Evolutionary conservation across 2,329 filamentous ascomycete genomes (phyloP).

Genomic region (Gnomoniopsis smithogilvyi): DNA sequence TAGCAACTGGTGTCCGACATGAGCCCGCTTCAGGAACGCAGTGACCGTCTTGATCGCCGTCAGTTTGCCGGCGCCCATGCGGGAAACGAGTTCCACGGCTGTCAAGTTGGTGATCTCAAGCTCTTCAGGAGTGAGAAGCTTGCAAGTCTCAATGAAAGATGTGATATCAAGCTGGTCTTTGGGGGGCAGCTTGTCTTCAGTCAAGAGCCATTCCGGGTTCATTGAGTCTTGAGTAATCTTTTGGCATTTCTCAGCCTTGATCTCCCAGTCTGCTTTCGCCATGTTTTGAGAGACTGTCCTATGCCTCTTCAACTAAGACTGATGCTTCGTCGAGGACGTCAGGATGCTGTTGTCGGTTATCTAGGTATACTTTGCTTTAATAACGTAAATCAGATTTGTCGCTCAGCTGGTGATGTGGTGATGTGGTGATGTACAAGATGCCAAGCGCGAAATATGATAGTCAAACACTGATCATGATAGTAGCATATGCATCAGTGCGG

Average conservation of each 20-base stretch:
- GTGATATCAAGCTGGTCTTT: background rate
- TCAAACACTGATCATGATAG: too few species aligned
- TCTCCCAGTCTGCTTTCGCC: background rate
- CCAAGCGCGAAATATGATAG: too few species aligned
- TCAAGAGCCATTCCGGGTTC: background rate
- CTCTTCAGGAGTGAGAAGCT: background rate
- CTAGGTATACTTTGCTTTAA: too few species aligned
- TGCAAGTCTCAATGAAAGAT: background rate
- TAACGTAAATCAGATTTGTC: too few species aligned
- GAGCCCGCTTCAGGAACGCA: background rate
- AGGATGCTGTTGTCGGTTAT: too few species aligned
- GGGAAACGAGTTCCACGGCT: background rate
- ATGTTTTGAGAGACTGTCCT: background rate
- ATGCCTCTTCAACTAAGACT: too few species aligned
- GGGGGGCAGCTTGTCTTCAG: background rate
- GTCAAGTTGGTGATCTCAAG: background rate
- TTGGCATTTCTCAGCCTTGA: conserved; percentile 10
- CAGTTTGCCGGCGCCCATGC: background rate
- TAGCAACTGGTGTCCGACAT: background rate
- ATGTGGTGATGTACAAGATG: too few species aligned
- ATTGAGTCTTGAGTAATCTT: background rate
- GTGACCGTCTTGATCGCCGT: background rate
- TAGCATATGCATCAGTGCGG: background rate
- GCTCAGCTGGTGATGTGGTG: too few species aligned
- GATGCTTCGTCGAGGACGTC: too few species aligned